A percentile compares a stretch with the other conserved stretches of the same genome.
phyloP scores from a whole-genome alignment of 768 basidiomycete species.

The Xanthoconium purpureum region DNA sequence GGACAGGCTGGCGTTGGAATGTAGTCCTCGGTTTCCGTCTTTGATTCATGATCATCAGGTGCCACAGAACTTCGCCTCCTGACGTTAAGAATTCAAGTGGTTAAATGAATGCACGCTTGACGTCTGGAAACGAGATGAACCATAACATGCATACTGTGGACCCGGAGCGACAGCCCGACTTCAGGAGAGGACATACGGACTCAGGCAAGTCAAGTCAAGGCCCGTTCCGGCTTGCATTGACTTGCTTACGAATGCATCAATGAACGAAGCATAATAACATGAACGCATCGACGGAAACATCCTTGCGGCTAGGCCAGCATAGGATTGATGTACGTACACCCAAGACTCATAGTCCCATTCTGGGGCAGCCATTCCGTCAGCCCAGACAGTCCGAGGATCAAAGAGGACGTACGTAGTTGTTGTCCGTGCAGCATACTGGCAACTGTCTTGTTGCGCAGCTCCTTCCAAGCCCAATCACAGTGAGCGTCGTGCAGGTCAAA shows the following conservation, averaged over 20 bases:
- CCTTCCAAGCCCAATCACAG: constrained; percentile 12
- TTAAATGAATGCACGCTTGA: neutral
- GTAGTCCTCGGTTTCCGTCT: neutral
- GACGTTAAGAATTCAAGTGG: too few species aligned
- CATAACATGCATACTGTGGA: too few species aligned
- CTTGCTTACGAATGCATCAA: neutral
- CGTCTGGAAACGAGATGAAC: too few species aligned
- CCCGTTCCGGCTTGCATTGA: neutral
- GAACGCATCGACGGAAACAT: neutral
- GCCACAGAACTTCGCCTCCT: neutral
- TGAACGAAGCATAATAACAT: neutral
- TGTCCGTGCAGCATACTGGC: constrained; percentile 15
- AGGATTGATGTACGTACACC: constrained; percentile 10
- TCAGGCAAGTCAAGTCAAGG: too few species aligned
- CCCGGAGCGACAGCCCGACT: too few species aligned
- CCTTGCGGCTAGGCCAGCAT: neutral
- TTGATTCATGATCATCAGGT: neutral
- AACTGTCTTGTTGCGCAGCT: constrained; percentile 8
- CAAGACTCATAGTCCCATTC: constrained; percentile 12
- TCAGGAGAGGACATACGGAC: too few species aligned
- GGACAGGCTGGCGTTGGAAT: too few species aligned
- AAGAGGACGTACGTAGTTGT: constrained; percentile 8
- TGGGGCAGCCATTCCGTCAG: neutral
- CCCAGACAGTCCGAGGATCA: neutral
- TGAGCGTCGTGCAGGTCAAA: constrained; percentile 5